Evolutionary conservation across 1,139 yeast species (phyloP).

Genomic region (Diutina pseudorugosa): DNA sequence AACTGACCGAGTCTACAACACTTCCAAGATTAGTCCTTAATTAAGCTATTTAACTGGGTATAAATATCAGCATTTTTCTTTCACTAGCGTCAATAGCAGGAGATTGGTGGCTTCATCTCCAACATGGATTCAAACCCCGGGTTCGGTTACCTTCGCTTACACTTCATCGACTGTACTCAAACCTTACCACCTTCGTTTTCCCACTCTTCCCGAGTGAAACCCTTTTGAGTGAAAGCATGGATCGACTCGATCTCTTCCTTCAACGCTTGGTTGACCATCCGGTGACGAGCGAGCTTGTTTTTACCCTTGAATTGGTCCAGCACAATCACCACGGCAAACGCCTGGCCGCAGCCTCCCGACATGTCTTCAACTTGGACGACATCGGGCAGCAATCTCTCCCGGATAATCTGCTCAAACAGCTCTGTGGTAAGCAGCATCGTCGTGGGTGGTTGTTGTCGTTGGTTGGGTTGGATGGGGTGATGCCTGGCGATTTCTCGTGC

Average conservation of each 20-base stretch:
- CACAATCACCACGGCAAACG: conserved; percentile 78
- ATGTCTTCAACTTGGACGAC: conserved; percentile 57
- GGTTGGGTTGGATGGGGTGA: not conserved
- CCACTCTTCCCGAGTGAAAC: conserved; percentile 69
- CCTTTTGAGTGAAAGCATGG: conserved; percentile 93
- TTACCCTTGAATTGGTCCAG: conserved; percentile 48
- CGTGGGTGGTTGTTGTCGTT: too few species aligned
- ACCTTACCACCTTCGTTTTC: conserved; percentile 9
- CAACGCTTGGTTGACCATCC: conserved; percentile 69
- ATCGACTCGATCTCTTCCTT: conserved; percentile 74
- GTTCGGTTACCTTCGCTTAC: too few species aligned
- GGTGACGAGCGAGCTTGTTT: conserved; percentile 75
- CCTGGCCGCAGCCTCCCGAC: conserved; percentile 85
- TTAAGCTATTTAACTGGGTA: too few species aligned
- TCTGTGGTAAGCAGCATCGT: conserved; percentile 34
- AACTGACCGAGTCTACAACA: too few species aligned
- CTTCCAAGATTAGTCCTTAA: too few species aligned
- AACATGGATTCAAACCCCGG: too few species aligned
- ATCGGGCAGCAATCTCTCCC: conserved; percentile 37
- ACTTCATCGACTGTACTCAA: not conserved
- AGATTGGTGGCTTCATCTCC: too few species aligned
- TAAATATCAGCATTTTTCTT: too few species aligned
- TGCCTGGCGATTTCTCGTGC: not conserved
- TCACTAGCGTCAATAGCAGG: too few species aligned
- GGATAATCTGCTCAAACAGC: conserved; percentile 31